phyloP scores from a whole-genome alignment of 257 asterid species.

The Cruciata laevipes region DNA sequence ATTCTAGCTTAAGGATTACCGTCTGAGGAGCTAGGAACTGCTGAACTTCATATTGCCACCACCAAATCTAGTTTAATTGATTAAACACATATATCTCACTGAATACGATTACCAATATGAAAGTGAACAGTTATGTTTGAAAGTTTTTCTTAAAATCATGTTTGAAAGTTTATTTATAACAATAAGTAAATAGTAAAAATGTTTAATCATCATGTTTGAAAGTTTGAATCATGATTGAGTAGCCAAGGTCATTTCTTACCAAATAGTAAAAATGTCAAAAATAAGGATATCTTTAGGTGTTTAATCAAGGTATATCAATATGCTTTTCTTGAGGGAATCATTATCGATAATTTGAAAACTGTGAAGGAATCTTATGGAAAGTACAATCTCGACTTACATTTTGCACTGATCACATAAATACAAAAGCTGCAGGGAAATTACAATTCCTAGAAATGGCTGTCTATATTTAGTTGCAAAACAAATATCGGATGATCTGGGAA shows the following conservation, averaged over 20 bases:
- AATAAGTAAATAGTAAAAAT: too few species aligned
- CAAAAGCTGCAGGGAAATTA: background rate
- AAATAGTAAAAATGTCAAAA: background rate
- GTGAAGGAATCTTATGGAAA: background rate
- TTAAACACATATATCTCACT: background rate
- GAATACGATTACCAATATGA: background rate
- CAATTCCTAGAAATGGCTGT: background rate
- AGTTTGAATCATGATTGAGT: too few species aligned
- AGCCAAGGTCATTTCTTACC: too few species aligned
- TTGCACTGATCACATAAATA: background rate
- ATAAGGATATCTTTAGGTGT: background rate
- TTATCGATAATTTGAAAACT: background rate
- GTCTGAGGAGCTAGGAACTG: background rate
- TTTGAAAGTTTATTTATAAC: too few species aligned
- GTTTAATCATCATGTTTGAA: too few species aligned
- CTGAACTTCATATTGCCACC: background rate
- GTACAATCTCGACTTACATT: background rate
- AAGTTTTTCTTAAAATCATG: too few species aligned
- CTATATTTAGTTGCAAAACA: background rate
- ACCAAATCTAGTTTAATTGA: background rate
- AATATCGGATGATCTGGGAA: too few species aligned
- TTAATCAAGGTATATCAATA: constrained; percentile 2
- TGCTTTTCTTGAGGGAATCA: constrained; percentile 2
- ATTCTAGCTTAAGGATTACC: too few species aligned
- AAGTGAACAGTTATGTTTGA: background rate